A percentile compares a stretch with the other conserved stretches of the same genome.
Conservation (phyloP, 2,329 filamentous ascomycete species). For the Microdochium trichocladiopsis region DNA sequence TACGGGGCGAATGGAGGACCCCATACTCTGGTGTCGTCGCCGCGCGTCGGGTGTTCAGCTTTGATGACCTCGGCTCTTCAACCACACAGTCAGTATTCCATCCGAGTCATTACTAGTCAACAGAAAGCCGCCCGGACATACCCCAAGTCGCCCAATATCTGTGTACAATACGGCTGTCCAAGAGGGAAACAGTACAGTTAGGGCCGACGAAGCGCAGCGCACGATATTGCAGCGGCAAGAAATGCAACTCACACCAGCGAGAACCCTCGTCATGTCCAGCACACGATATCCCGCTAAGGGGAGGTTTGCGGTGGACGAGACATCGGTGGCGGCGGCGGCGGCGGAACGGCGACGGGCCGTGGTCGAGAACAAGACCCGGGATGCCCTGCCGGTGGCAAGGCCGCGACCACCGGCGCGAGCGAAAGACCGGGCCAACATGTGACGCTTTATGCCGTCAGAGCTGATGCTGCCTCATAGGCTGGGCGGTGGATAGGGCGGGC, state of each 20-base stretch:
- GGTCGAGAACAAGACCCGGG: background rate
- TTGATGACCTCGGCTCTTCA: slow-evolving; percentile 91
- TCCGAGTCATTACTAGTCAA: too few species aligned
- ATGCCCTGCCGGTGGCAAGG: background rate
- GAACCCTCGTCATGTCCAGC: slow-evolving; percentile 91
- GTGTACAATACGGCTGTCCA: slow-evolving; percentile 85
- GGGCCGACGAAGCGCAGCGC: too few species aligned
- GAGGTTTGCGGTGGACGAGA: slow-evolving; percentile 19
- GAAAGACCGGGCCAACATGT: background rate
- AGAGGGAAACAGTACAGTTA: slow-evolving; percentile 1
- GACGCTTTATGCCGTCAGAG: background rate
- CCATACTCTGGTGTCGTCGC: slow-evolving; percentile 94
- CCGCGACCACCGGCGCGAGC: background rate
- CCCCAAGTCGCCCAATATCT: slow-evolving; percentile 94
- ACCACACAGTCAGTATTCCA: slow-evolving; percentile 20
- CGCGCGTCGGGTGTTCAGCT: slow-evolving; percentile 84
- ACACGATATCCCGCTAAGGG: slow-evolving; percentile 84
- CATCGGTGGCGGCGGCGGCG: slow-evolving; percentile 14
- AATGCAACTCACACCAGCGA: slow-evolving; percentile 70
- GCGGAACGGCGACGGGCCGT: slow-evolving; percentile 10
- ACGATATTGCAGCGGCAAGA: slow-evolving; percentile 2
- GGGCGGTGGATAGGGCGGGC: background rate
- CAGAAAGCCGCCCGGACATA: slow-evolving; percentile 40
- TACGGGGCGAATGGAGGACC: slow-evolving; percentile 89
- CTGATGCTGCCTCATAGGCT: background rate